Conservation (phyloP, 2,329 filamentous ascomycete species). For the Dryadomyces sulphureus region DNA sequence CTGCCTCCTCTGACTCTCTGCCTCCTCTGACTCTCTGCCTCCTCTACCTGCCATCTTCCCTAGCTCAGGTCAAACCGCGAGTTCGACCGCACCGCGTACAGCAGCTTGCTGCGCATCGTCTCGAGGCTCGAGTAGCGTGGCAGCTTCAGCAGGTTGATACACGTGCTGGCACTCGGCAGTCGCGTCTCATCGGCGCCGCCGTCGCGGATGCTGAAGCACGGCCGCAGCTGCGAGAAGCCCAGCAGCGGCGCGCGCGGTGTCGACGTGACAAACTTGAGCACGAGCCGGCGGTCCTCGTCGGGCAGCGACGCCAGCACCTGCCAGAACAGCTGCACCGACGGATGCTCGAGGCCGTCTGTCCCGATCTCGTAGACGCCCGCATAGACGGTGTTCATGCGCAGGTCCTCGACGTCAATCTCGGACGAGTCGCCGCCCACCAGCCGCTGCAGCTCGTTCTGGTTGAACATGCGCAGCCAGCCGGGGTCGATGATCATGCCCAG, state of each 20-base stretch:
- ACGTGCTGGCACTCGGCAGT: conserved; percentile 87
- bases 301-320: conserved; percentile 63
- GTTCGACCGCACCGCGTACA: conserved; percentile 80
- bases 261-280: conserved; percentile 91
- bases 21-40: background rate
- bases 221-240: conserved; percentile 75
- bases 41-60: no score
- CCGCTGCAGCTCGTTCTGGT: conserved; percentile 85
- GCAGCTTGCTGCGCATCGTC: conserved; percentile 59
- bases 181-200: conserved; percentile 60
- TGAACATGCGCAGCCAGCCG: conserved; percentile 96
- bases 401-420: conserved; percentile 75
- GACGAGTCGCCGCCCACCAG: conserved; percentile 79
- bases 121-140: conserved; percentile 59
- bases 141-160: conserved; percentile 86
- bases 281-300: conserved; percentile 65
- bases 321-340: conserved; percentile 81
- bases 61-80: conserved; percentile 84
- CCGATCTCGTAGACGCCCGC: conserved; percentile 79
- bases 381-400: conserved; percentile 72
- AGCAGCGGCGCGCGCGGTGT: conserved; percentile 81
- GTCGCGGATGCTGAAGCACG: conserved; percentile 81
- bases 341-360: conserved; percentile 77
- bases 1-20: background rate
- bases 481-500: conserved; percentile 80